Evolutionary conservation across 2,329 filamentous ascomycete species (phyloP).

Genomic region (Parafenestella ontariensis): DNA sequence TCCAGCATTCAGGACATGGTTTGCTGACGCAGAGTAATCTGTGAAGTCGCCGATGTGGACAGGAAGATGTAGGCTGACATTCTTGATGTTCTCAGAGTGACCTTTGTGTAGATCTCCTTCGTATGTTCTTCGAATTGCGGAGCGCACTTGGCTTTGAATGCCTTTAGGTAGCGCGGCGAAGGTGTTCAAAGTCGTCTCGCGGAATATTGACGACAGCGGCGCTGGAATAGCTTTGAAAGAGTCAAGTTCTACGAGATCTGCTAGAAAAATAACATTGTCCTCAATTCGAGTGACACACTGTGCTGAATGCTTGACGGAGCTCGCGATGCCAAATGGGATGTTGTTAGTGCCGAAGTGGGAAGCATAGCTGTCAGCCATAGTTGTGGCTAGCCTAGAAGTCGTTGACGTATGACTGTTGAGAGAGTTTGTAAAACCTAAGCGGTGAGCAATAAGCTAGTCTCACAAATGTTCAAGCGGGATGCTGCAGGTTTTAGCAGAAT

Average conservation of each 20-base stretch:
- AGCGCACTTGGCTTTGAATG: conserved; percentile 50
- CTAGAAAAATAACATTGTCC: conserved; percentile 62
- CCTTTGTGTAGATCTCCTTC: conserved; percentile 26
- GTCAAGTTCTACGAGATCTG: conserved; percentile 48
- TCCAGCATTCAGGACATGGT: conserved; percentile 62
- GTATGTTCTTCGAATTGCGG: conserved; percentile 48
- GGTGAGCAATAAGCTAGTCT: too few species aligned
- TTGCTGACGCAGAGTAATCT: conserved; percentile 63
- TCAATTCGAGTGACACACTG: conserved; percentile 60
- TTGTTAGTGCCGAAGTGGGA: conserved; percentile 42
- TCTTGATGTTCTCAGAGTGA: conserved; percentile 42
- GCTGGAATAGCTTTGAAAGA: conserved; percentile 34
- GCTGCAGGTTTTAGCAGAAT: too few species aligned
- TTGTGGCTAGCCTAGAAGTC: too few species aligned
- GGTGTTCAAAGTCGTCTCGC: conserved; percentile 52
- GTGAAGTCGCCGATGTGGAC: conserved; percentile 64
- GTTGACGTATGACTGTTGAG: too few species aligned
- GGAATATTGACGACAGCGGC: conserved; percentile 36
- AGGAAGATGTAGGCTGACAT: conserved; percentile 61
- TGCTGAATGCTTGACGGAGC: conserved; percentile 28
- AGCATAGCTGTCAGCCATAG: conserved; percentile 30
- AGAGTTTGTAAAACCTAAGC: too few species aligned
- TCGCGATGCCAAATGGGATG: conserved; percentile 43
- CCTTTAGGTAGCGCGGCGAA: conserved; percentile 57
- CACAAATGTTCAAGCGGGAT: too few species aligned